Evolutionary conservation across 1,284 basidiomycete species (phyloP).

Genomic region (Fomitopsis schrenkii): DNA sequence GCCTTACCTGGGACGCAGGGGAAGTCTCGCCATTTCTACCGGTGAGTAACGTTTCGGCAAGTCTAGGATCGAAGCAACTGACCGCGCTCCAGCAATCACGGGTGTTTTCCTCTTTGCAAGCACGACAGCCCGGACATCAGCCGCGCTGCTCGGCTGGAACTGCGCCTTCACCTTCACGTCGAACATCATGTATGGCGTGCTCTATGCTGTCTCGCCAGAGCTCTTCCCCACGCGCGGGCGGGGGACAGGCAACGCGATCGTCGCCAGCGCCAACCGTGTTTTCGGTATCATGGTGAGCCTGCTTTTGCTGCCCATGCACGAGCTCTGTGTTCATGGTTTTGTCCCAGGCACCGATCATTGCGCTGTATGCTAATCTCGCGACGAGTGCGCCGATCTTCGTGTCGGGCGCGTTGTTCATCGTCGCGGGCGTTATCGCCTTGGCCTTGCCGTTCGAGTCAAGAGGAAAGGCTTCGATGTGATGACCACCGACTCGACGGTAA

Average conservation of each 20-base stretch:
- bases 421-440: constrained; percentile 56
- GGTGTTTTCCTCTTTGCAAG: constrained; percentile 66
- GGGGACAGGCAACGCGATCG: constrained; percentile 70
- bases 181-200: constrained; percentile 72
- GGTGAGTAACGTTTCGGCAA: constrained; percentile 24
- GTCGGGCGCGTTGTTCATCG: constrained; percentile 60
- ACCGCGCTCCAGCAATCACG: constrained; percentile 43
- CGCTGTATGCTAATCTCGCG: constrained; percentile 53
- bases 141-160: constrained; percentile 69
- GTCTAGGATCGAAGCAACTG: not conserved
- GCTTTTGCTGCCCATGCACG: not conserved
- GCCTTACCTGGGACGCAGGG: constrained; percentile 55
- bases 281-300: constrained; percentile 57
- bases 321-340: not conserved
- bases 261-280: constrained; percentile 53
- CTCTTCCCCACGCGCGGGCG: constrained; percentile 69
- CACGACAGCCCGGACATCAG: constrained; percentile 60
- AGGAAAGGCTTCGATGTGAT: constrained; percentile 59
- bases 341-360: constrained; percentile 59
- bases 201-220: constrained; percentile 66
- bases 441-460: constrained; percentile 71
- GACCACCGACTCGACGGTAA: not conserved
- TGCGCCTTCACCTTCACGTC: constrained; percentile 62
- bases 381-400: constrained; percentile 72
- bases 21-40: constrained; percentile 59